phyloP scores from a whole-genome alignment of 2,329 filamentous ascomycete genomes.

The Fusarium coicis region DNA sequence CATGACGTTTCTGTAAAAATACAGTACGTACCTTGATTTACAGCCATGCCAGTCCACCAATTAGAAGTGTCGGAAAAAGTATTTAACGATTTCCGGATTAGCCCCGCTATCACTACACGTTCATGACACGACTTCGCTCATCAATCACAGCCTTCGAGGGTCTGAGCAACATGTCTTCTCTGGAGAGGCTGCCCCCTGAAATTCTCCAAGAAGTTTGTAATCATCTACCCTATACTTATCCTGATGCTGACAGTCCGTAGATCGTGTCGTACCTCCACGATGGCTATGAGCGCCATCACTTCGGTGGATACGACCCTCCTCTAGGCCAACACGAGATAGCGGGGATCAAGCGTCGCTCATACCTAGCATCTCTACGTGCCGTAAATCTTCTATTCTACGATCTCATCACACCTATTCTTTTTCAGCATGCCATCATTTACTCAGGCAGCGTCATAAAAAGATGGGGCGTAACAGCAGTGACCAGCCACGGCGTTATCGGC shows the following conservation, averaged over 20 bases:
- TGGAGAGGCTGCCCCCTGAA: neutral
- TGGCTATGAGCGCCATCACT: neutral
- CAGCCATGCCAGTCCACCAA: neutral
- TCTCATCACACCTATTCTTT: neutral
- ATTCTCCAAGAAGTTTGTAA: neutral
- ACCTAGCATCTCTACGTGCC: neutral
- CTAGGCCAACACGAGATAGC: neutral
- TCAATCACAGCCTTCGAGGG: neutral
- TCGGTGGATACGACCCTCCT: neutral
- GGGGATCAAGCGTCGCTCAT: neutral
- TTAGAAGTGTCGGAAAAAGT: neutral
- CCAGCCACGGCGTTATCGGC: neutral
- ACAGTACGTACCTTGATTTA: neutral
- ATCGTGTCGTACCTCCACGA: neutral
- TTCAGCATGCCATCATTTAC: neutral
- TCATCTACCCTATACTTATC: accelerated
- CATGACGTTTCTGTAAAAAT: neutral
- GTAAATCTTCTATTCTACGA: neutral
- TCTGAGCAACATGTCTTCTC: neutral
- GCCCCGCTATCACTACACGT: neutral
- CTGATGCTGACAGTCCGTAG: neutral
- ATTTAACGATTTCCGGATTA: neutral
- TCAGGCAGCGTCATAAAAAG: neutral
- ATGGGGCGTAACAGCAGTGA: neutral
- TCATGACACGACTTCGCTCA: neutral